These are phyloP conservation scores for Ogataea methylovora DNA, from an alignment of 805 yeast species.

Conservation along the genomic window DNA sequence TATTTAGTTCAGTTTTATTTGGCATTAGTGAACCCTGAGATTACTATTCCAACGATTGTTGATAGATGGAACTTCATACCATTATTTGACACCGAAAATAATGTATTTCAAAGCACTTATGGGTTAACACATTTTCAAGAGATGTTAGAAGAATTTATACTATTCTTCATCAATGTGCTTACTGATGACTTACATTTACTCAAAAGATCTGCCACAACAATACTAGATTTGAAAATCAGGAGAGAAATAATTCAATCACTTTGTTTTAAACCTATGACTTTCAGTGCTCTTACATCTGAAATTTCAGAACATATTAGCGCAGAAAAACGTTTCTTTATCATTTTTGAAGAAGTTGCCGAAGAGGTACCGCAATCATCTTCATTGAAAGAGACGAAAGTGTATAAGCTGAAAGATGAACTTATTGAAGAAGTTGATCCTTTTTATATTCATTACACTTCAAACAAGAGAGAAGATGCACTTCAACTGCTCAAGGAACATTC, in stretches of 20 bases:
- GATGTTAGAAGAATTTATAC: conserved; percentile 74
- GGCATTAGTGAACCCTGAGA: conserved; percentile 42
- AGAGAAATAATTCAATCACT: conserved; percentile 76
- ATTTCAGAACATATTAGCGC: conserved; percentile 71
- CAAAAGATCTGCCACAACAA: conserved; percentile 39
- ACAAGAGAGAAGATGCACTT: conserved; percentile 80
- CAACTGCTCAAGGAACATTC: conserved; percentile 46
- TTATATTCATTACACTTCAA: conserved; percentile 69
- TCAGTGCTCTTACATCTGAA: conserved; percentile 57
- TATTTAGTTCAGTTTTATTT: conserved; percentile 62
- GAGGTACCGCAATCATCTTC: conserved; percentile 44
- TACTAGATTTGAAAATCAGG: conserved; percentile 42
- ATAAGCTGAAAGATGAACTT: conserved; percentile 53
- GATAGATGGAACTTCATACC: conserved; percentile 60
- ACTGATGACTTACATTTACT: conserved; percentile 58
- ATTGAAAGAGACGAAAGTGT: conserved; percentile 52
- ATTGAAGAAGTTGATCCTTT: conserved; percentile 66
- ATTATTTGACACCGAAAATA: conserved; percentile 31
- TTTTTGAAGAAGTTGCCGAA: conserved; percentile 47
- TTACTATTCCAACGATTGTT: conserved; percentile 48
- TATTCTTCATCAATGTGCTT: conserved; percentile 57
- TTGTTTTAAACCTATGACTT: conserved; percentile 68
- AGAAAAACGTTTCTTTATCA: conserved; percentile 66
- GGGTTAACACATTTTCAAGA: conserved; percentile 15
- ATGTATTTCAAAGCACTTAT: conserved; percentile 41